Percentiles rank a stretch among this genome's conserved stretches.
These are phyloP conservation scores for Austropuccinia psidii DNA, from an alignment of 1,284 basidiomycete genomes.

Conservation along the genomic window DNA sequence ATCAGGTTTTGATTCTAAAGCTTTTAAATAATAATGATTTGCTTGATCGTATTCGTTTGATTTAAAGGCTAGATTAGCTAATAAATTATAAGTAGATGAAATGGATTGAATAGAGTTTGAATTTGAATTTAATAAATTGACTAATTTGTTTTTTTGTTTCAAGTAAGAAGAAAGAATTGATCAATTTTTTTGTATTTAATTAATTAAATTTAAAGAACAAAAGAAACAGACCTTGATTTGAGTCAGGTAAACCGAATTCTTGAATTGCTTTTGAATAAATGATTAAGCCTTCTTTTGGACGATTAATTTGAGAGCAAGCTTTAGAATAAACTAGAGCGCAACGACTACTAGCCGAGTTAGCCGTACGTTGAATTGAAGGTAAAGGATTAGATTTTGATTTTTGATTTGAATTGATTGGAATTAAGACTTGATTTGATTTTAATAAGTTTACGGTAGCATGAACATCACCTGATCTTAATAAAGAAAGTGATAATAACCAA, in stretches of 20 bases:
- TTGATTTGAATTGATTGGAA: constrained; percentile 5
- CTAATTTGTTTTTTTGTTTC: neutral
- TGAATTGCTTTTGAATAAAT: too few relatives aligned
- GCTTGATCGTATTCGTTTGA: constrained; percentile 36
- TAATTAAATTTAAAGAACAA: too few relatives aligned
- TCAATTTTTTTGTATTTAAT: neutral
- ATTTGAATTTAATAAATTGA: neutral
- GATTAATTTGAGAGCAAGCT: too few relatives aligned
- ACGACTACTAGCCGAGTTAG: too few relatives aligned
- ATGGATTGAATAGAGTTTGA: constrained; percentile 17
- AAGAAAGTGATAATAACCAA: constrained; percentile 39
- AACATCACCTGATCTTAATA: constrained; percentile 29
- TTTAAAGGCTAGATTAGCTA: constrained; percentile 23
- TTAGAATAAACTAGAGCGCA: too few relatives aligned
- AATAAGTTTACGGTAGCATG: constrained; percentile 41
- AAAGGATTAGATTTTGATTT: neutral
- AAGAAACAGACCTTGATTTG: too few relatives aligned
- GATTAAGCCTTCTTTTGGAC: too few relatives aligned
- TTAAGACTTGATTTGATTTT: constrained; percentile 38
- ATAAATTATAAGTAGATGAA: constrained; percentile 7
- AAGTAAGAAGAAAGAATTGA: neutral
- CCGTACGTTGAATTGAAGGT: too few relatives aligned
- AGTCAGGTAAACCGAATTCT: too few relatives aligned
- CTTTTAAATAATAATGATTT: constrained; percentile 17
- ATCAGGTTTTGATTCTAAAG: constrained; percentile 22